Base-by-base conservation (phyloP, 2,329 filamentous ascomycete species). In the Cladophialophora chaetospira region DNA sequence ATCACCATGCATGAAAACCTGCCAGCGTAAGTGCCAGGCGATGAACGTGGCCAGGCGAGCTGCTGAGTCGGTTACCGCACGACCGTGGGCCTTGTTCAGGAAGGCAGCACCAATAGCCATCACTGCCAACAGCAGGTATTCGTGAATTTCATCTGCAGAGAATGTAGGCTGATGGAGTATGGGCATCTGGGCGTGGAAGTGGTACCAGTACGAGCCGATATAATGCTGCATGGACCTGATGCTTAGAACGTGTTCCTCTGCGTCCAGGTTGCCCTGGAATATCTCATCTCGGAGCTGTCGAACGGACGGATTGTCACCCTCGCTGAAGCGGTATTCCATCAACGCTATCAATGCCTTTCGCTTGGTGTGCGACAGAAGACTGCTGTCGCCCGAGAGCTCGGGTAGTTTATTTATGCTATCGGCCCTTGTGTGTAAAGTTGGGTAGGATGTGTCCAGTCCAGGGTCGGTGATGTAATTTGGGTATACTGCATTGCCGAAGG, bases 121-220 rank as follows among this genome's bases (percentile, higher is more conserved):
- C 71, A 97, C 90, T 5, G 90, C 86, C 28, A 97, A 81, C 13
- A 99, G 76, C 4, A 97, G 79, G 17, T 96, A 78, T 65, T 91
- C 92, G 0, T 91, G 90, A 28, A 89, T 94, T 61, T 86, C 88
- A 67, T 96, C 90, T 0, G 92, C 87, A 4, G 86, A 88, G 72
- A 97, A 99, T 0, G 93, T 97, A 4, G 94, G 91, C 68, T 91
- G 90, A 72, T 99, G 93, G 42, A 97, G 78, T 58, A 99, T 96
- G 0, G 93, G 94, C 63, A 97, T 81, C 71, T 97, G 94, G 51
- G 92, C 88, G 70, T 94, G 94, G 68, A 97, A 96, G 71, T 97
- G 88, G 51, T 88, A 81, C 93, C 93, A 99, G 72, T 94, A 99
- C 1, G 91, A 95, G 10, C 86, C 83, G 63, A 96, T 91, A 68